A percentile compares a stretch with the other conserved stretches of the same genome.
These are phyloP conservation scores for Exophiala lecanii-corni DNA, from an alignment of 2,329 filamentous ascomycete genomes.

Conservation along the genomic window DNA sequence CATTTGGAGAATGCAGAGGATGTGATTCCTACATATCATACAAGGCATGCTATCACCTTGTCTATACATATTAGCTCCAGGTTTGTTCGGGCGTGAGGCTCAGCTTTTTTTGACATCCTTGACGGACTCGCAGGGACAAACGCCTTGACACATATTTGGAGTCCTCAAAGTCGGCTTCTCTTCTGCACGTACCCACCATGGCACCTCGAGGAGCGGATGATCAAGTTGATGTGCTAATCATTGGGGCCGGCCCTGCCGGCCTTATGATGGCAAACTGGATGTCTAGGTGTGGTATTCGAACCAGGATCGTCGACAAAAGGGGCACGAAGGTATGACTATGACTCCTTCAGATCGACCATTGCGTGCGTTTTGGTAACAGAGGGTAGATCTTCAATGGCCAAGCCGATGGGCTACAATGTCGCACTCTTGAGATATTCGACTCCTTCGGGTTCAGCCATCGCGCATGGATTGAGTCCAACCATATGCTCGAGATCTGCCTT, in stretches of 20 bases:
- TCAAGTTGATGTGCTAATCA: conserved; percentile 45
- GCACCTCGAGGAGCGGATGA: background rate
- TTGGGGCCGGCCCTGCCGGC: conserved; percentile 49
- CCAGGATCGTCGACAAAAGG: conserved; percentile 46
- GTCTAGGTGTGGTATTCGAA: conserved; percentile 44
- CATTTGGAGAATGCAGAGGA: too few species aligned
- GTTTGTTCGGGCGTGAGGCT: too few species aligned
- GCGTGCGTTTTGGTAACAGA: conserved; percentile 27
- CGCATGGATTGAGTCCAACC: conserved; percentile 62
- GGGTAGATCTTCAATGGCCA: conserved; percentile 34
- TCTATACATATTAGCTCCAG: too few species aligned
- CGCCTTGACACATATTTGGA: too few species aligned
- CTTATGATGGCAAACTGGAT: conserved; percentile 50
- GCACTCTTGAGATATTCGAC: conserved; percentile 69
- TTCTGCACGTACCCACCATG: background rate
- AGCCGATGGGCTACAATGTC: conserved; percentile 57
- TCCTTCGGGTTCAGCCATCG: conserved; percentile 63
- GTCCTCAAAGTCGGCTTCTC: background rate
- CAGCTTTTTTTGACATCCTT: too few species aligned
- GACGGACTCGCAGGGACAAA: too few species aligned
- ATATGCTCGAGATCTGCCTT: conserved; percentile 60
- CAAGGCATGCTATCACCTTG: too few species aligned
- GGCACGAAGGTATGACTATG: conserved; percentile 30
- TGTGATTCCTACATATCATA: too few species aligned
- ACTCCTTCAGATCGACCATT: conserved; percentile 9